Conservation (phyloP, 2,329 filamentous ascomycete genomes). For the Nannizziopsis arthrosporioides region DNA sequence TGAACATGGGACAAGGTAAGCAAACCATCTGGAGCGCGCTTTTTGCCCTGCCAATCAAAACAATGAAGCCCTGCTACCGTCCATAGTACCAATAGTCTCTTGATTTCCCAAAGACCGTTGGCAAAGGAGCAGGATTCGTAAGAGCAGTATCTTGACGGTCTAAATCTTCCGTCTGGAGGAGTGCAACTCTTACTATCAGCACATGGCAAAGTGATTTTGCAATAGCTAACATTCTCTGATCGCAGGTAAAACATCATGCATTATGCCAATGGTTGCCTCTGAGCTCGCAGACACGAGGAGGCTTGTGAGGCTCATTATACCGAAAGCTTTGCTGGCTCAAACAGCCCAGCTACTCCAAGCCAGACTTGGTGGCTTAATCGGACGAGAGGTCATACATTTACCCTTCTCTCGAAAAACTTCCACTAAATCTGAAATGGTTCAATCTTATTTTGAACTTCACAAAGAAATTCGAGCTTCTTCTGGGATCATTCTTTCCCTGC, state of each 20-base stretch:
- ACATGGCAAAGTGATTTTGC: too few species aligned
- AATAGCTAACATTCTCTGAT: constrained; percentile 1
- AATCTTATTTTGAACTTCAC: constrained; percentile 31
- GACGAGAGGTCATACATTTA: constrained; percentile 44
- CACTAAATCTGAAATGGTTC: constrained; percentile 25
- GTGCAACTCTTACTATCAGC: too few species aligned
- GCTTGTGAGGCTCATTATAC: constrained; percentile 48
- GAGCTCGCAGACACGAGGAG: constrained; percentile 40
- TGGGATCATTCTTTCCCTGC: constrained; percentile 49
- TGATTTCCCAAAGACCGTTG: too few species aligned
- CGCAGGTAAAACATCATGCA: constrained; percentile 52
- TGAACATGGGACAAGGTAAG: constrained; percentile 56
- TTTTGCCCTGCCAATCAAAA: too few species aligned
- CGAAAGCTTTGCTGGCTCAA: constrained; percentile 50
- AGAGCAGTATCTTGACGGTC: too few species aligned
- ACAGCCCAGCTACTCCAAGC: constrained; percentile 47
- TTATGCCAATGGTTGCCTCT: constrained; percentile 53
- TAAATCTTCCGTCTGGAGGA: too few species aligned
- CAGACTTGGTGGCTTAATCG: constrained; percentile 46
- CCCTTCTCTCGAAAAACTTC: constrained; percentile 45
- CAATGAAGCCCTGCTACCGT: too few species aligned
- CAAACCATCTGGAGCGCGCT: too few species aligned
- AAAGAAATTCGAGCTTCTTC: constrained; percentile 15
- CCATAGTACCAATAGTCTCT: too few species aligned
- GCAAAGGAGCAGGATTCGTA: too few species aligned